Base-by-base conservation (phyloP, 768 basidiomycete genomes). In the Lactarius pseudohatsudake region DNA sequence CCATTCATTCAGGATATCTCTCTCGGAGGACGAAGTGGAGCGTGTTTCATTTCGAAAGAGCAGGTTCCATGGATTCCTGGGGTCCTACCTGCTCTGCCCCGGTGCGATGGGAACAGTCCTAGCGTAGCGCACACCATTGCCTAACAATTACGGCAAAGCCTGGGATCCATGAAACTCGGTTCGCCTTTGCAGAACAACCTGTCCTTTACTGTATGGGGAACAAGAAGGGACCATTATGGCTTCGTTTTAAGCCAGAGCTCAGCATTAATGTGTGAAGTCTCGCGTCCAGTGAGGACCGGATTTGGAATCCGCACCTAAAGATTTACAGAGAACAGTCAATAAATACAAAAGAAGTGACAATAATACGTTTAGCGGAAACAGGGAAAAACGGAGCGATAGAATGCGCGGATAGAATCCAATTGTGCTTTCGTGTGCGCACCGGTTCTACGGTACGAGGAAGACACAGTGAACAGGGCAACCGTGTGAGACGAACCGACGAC, bases 21-120 rank as follows among this genome's bases (percentile, higher is more conserved):
- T n/a, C n/a, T 56, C 54, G 64, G 55, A 45, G 54, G 11, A 47
- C 38, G 43, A 40, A 18, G 59, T 61, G 53, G 64, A 8, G 59
- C 58, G 0, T 18, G 11, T 45, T 34, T 45, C 43, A n/a, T 41
- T 7, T 22, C 4, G 22, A 26, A 50, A 22, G 47, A 50, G 22
- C n/a, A 20, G 53, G 13, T 9, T 10, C 28, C 36, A 18, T 15
- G 56, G 50, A 34, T 55, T n/a, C 41, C 55, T 47, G 64, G 59
- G 40, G 59, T 61, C 54, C 59, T 55, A 28, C 28, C 18, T 15
- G 56, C n/a, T 9, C 32, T 20, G 20, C 30, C 43, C 13, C 38
- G 0, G 20, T 22, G 34, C 9, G 22, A 45, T 15, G 34, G 55
- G 36, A 22, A 26, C 38, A 18, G n/a, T 18, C 20, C 45, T 30